Base-by-base conservation (phyloP, 2,329 filamentous ascomycete species). In the Malbranchea zuffiana region DNA sequence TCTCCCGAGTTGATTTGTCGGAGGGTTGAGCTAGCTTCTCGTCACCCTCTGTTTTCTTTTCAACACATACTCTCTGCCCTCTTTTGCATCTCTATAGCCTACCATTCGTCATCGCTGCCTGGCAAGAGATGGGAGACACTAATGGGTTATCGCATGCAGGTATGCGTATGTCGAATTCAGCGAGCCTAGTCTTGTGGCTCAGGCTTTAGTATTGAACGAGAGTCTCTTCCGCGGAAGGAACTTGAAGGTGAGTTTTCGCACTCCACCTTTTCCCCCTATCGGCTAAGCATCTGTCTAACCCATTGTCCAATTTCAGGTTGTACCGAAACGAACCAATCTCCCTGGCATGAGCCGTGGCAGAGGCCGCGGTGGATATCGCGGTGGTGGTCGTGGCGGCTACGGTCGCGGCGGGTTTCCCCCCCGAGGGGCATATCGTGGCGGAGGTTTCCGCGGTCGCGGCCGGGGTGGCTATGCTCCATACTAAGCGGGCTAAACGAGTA, bases 121-220 rank as follows among this genome's bases (percentile, higher is more conserved):
- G 69, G 70, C 70, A 74, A 72, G 67, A 72, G 68, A 63, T 59
- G 66, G 48, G 48, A 35, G 19, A 11, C 40, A 43, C 50, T 55
- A 53, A 54, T 54, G 45, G 47, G 37, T 17, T 24, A 27, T 32
- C 25, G 27, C 36, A 37, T 62, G 60, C 63, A 95, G 87, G 47
- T 98, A 98, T 66, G 90, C 90, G 55, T 98, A 98, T 65, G 90
- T 98, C 53, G 90, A 98, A 65, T 98, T 98, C 58, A 81, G 84
- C 43, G 90, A 96, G 65, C 86, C 90, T 32, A 87, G 77, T 62
- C 71, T 95, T 44, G 88, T 98, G 45, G 85, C 84, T 32, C 84
- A 93, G 60, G 90, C 90, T 17, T 73, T 98, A 43, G 86, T 96
- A 26, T 70, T 98, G 40, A 96, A 98, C 60, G 90, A 98, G 65